These are phyloP conservation scores for Fusarium palustre DNA, from an alignment of 2,329 filamentous ascomycete species.

Conservation along the genomic window DNA sequence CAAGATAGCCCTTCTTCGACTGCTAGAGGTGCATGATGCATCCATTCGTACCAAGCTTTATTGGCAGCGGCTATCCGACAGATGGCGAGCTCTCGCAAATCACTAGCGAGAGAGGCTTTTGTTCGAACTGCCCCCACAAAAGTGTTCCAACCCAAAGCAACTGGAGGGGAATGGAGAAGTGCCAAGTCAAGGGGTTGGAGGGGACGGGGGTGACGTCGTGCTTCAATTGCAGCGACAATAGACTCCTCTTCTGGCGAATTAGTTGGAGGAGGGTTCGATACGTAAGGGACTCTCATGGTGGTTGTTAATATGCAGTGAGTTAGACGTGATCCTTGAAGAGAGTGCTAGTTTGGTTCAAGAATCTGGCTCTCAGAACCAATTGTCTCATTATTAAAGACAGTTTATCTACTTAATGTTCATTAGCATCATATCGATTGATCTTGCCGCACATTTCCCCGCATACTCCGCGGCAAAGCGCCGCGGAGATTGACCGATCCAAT, in stretches of 20 bases:
- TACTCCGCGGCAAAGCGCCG: neutral
- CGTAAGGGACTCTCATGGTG: conserved; percentile 6
- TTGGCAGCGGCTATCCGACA: neutral
- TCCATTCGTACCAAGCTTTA: conserved; percentile 9
- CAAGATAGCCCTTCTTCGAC: neutral
- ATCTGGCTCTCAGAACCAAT: too few relatives aligned
- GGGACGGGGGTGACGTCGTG: conserved; percentile 3
- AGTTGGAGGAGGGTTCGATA: neutral
- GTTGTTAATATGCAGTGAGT: neutral
- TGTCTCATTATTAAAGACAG: too few relatives aligned
- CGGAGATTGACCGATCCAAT: conserved; percentile 4
- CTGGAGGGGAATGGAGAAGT: neutral
- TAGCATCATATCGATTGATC: too few relatives aligned
- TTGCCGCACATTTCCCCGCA: neutral
- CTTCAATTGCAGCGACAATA: neutral
- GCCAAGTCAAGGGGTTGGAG: conserved; percentile 5
- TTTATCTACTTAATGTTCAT: too few relatives aligned
- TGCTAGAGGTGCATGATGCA: neutral
- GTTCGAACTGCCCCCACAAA: conserved; percentile 3
- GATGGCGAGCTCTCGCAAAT: conserved; percentile 1
- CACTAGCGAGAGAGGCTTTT: neutral
- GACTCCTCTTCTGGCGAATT: neutral
- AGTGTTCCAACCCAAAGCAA: neutral
- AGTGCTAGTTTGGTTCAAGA: too few relatives aligned
- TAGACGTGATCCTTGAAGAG: neutral